Base-by-base conservation (phyloP, 805 yeast species). In the Nakazawaea sp. region DNA sequence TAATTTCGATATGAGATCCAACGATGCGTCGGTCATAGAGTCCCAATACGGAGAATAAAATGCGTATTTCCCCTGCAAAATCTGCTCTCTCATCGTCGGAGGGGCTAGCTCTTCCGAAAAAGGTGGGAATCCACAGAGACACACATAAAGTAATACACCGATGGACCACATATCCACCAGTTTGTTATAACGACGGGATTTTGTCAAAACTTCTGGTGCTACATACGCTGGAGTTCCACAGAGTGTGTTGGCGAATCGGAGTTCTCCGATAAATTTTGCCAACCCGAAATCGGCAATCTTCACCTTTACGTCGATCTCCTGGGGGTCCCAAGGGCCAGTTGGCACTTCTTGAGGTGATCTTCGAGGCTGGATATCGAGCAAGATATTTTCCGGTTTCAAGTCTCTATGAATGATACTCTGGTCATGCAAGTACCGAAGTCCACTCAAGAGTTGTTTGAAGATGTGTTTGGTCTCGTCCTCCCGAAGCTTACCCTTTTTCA, bases 331-430 rank as follows among this genome's bases (percentile, higher is more conserved):
- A 0, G 81, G 80, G 1, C 75, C 75, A 3, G 52, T 51, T 32
- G 47, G 55, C 9, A 18, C 30, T 34, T 36, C 36, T 3, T 18
- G 9, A 2, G 27, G 21, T 12, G 41, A 32, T 1, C 23, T 19
- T 12, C 51, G 38, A 11, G 48, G 76, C 2, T 64, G 65, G 13
- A 81, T 75, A 43, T 69, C 76, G 59, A 45, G 63, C 32, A 90
- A 66, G 26, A 90, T 63, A 53, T 90, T 90, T 7, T 95, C 95
- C 1, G 98, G 98, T 59, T 92, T 90, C 50, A 90, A 66, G 59
- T 90, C 97, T 36, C 98, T 72, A 59, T 92, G 97, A 37, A 90
- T 73, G 19, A 90, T 96, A 52, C 87, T 94, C 9, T 95, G 94
- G 4, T 88, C 75, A 56, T 90, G 98, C 42, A 90, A 78, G 56